Conservation (phyloP, 495 filamentous ascomycete species). For the Penicillium malachiteum region DNA sequence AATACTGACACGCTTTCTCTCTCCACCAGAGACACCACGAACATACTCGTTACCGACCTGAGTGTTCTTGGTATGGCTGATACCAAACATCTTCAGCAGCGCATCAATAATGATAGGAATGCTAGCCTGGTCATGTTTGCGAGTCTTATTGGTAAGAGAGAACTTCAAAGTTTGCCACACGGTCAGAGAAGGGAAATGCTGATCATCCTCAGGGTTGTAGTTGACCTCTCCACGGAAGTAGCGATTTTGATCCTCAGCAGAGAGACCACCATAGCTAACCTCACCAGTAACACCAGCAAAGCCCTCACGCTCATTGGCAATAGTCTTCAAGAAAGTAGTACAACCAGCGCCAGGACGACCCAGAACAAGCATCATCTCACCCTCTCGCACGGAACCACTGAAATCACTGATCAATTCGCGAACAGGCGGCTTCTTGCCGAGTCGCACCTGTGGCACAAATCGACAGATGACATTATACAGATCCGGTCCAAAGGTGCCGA, state of each 20-base stretch:
- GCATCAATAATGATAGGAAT: conserved; percentile 66
- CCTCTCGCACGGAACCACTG: conserved; percentile 72
- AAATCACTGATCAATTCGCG: conserved; percentile 72
- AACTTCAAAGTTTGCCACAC: conserved; percentile 84
- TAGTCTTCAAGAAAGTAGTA: conserved; percentile 74
- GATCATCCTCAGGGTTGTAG: conserved; percentile 80
- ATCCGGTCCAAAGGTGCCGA: conserved; percentile 85
- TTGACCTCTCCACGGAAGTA: conserved; percentile 78
- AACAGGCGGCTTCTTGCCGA: conserved; percentile 50
- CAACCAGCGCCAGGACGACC: conserved; percentile 80
- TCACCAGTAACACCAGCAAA: conserved; percentile 71
- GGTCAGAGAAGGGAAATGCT: conserved; percentile 73
- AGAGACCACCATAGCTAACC: conserved; percentile 74
- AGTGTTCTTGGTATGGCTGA: conserved; percentile 78
- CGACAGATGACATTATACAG: conserved; percentile 65
- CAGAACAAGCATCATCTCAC: conserved; percentile 82
- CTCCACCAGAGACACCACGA: conserved; percentile 70
- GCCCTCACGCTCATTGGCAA: conserved; percentile 65
- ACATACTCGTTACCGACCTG: conserved; percentile 82
- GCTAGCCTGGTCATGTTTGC: conserved; percentile 63
- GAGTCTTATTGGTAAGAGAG: conserved; percentile 80
- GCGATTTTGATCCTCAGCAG: conserved; percentile 64
- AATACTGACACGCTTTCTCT: conserved; percentile 70
- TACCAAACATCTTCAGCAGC: conserved; percentile 71
- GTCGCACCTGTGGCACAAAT: conserved; percentile 62